Conservation (phyloP, 495 filamentous ascomycete genomes). For the Neurospora hispaniola region DNA sequence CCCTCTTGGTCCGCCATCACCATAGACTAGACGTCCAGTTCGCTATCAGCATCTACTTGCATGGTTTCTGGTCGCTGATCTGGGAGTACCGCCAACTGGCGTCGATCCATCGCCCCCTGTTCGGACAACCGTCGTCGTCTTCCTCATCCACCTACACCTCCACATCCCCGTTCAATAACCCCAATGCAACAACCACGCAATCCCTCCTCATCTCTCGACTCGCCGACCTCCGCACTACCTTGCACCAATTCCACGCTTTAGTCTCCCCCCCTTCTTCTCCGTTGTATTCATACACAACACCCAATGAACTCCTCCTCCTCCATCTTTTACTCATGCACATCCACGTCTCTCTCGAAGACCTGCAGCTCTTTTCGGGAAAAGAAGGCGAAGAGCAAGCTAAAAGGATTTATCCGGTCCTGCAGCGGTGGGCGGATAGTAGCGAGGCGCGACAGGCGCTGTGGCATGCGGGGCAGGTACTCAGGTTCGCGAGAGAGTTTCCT, state of each 20-base stretch:
- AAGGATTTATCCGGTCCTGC: constrained; percentile 39
- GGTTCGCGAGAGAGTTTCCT: constrained; percentile 39
- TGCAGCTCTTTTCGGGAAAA: constrained; percentile 54
- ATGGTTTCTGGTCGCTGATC: constrained; percentile 48
- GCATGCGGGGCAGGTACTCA: constrained; percentile 53
- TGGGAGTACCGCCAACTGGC: constrained; percentile 50
- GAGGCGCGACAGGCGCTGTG: constrained; percentile 48
- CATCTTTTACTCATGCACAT: constrained; percentile 50
- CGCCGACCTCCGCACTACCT: constrained; percentile 34
- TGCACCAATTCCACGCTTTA: constrained; percentile 17
- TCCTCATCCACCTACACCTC: neutral
- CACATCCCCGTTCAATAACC: neutral
- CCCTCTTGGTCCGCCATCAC: constrained; percentile 28
- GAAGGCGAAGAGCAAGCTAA: constrained; percentile 51
- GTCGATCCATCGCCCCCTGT: constrained; percentile 25
- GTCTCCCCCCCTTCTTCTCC: constrained; percentile 26
- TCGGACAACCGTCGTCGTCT: neutral
- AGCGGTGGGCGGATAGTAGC: constrained; percentile 40
- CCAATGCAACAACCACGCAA: neutral
- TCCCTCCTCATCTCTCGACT: constrained; percentile 38
- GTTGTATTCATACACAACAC: constrained; percentile 47
- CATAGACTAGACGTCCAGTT: constrained; percentile 40
- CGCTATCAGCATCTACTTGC: constrained; percentile 40
- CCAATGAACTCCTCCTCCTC: constrained; percentile 48
- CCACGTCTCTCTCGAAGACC: constrained; percentile 50